Evolutionary conservation across 306 rosid genomes (phyloP).

Genomic region (Acacia melanoxylon): DNA sequence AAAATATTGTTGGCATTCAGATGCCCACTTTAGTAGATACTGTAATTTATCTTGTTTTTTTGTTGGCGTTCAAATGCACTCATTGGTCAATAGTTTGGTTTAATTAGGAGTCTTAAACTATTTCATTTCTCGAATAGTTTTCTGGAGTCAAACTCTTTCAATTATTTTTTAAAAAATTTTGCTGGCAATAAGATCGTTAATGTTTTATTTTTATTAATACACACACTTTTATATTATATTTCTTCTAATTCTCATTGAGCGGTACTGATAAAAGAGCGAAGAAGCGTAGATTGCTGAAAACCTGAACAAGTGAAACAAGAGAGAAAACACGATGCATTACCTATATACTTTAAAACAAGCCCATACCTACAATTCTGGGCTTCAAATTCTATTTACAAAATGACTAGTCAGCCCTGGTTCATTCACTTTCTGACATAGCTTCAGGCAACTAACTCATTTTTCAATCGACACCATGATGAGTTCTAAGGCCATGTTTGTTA

Average conservation of each 20-base stretch:
- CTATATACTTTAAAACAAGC: neutral
- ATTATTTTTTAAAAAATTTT: no score
- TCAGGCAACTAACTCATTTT: neutral
- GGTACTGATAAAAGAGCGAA: no score
- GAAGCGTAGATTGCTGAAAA: neutral
- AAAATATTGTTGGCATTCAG: no score
- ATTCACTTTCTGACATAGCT: conserved; percentile 22
- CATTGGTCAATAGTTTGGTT: no score
- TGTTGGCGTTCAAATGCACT: no score
- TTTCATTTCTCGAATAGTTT: neutral
- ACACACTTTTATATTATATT: neutral
- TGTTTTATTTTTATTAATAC: neutral
- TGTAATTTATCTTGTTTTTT: neutral
- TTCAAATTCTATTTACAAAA: neutral
- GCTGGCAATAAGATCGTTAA: neutral
- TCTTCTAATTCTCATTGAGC: no score
- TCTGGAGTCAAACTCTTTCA: no score
- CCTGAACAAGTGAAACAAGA: neutral
- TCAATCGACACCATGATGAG: no score
- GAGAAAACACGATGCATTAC: neutral
- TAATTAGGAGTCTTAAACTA: no score
- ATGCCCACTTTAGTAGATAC: no score
- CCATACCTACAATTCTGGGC: neutral
- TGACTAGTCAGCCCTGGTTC: neutral
- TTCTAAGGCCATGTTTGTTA: no score